Base-by-base conservation (phyloP, 2,329 filamentous ascomycete genomes). In the Diatrype stigma region DNA sequence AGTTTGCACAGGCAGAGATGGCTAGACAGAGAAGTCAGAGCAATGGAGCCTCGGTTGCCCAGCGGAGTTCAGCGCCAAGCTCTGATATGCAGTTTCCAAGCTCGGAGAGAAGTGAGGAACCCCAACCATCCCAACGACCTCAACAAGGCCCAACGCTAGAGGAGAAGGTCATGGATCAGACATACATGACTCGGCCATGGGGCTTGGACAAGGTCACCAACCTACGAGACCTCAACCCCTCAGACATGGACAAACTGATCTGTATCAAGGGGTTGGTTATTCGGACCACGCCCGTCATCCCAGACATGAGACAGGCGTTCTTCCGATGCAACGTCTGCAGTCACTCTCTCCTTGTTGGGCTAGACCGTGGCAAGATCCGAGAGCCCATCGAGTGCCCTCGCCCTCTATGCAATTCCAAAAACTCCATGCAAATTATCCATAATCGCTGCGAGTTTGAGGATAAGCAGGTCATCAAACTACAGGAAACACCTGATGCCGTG, bases 281-380 rank as follows among this genome's bases (percentile, higher is more conserved):
- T 63, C 86, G 94, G 55, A 89, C 94, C 3, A 97, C 94, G 0
- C 91, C 94, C 1, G 89, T 99, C 58, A 97, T 99, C 57, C 94
- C 94, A 0, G 94, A 99, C 63, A 99, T 99, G 95, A 96, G 95
- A 73, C 90, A 96, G 67, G 94, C 94, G 0, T 96, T 96, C 73
- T 99, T 99, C 82, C 88, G 90, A 56, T 99, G 94, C 73, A 89
- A 90, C 52, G 84, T 93, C 23, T 99, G 94, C 72, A 90, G 91
- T 63, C 90, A 96, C 70, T 93, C 89, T 3, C 84, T 96, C 54
- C 89, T 88, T 56, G 90, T 96, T 49, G 88, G 91, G 51, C 87
- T 99, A 63, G 94, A 99, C 67, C 87, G 94, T 63, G 94, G 95
- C 69, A 94, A 93, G 74, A 99, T 99, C 63, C 86, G 90, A 21